Base-by-base conservation (phyloP, 495 filamentous ascomycete species). In the Penicillium atrosanguineum region DNA sequence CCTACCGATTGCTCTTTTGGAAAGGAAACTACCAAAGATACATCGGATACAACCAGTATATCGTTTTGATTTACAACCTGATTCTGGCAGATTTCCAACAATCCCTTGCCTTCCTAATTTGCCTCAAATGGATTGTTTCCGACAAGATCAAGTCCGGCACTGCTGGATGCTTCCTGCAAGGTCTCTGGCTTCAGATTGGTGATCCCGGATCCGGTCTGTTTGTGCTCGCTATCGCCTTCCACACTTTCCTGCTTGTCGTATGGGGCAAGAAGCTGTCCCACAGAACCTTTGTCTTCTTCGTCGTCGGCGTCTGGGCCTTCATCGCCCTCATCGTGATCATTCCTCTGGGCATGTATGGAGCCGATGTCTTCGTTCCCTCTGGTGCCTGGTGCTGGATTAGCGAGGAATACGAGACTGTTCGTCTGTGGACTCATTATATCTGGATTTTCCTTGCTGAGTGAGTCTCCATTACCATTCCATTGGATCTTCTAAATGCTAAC, bases 331-430 rank as follows among this genome's bases (percentile, higher is more conserved):
- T 89, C 43, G 76, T 83, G 0, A 71, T 80, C 18, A 72, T 83
- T 34, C 84, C 84, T 4, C 58, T 84, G 3, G 77, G 70, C 7
- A 52, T 66, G 2, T 73, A 84, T 48, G 81, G 83, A 4, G 69
- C 72, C 3, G 76, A 80, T n/a, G 81, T 84, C 37, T 88, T 82
- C 45, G 77, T 83, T 16, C 74, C 83, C 11, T 82, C 85, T 1
- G 76, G 79, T 12, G 79, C 82, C 36, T 89, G 85, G 87, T 90
- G 87, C 68, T 90, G 87, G 87, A 80, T 90, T 29, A 85, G 79
- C 57, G 64, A 74, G 37, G 65, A 76, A 1, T 88, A 83, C 66
- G 77, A 83, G 50, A 59, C 65, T 6, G 72, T 83, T 38, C 87
- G 87, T 55, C 78, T 92, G 1, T 83, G 80, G 75, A 79, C 86